phyloP scores from a whole-genome alignment of 345 rosid genomes.

The Psidium guajava region DNA sequence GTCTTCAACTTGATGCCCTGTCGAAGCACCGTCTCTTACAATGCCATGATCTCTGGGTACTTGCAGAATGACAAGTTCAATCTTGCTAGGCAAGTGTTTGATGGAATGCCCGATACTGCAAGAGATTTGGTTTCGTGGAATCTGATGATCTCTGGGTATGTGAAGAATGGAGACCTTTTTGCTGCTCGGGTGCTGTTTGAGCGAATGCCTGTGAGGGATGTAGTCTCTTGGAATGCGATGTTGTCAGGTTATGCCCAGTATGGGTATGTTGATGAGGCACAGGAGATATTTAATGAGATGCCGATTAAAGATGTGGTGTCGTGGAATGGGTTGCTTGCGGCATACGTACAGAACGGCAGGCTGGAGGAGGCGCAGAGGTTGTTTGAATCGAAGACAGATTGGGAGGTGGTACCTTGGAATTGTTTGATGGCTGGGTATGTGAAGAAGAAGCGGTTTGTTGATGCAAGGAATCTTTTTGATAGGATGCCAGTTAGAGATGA shows the following conservation, averaged over 20 bases:
- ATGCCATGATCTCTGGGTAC: constrained; percentile 11
- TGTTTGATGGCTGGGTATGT: constrained; percentile 12
- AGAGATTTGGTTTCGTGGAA: constrained; percentile 13
- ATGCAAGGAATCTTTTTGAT: constrained; percentile 9
- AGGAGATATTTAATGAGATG: constrained; percentile 6
- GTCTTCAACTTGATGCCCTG: constrained; percentile 5
- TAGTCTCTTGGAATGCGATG: constrained; percentile 11
- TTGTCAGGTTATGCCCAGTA: constrained; percentile 6
- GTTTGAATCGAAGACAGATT: constrained; percentile 8
- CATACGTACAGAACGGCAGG: constrained; percentile 5
- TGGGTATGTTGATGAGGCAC: constrained; percentile 11
- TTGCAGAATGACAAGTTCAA: constrained; percentile 4
- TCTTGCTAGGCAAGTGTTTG: constrained; percentile 5
- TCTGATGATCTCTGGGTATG: constrained; percentile 8
- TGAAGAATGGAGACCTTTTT: constrained; percentile 6
- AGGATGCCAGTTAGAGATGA: constrained; percentile 7
- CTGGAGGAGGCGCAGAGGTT: constrained; percentile 6
- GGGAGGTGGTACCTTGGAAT: constrained; percentile 12
- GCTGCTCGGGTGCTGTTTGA: constrained; percentile 5
- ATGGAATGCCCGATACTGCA: constrained; percentile 3
- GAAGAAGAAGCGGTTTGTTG: constrained; percentile 1
- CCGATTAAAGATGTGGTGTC: constrained; percentile 1
- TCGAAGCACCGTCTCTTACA: constrained; percentile 9
- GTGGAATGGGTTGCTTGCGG: constrained; percentile 9
- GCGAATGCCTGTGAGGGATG: constrained; percentile 4